Evolutionary conservation across 1,284 basidiomycete genomes (phyloP).

Genomic region (Leccinum pachyderme): DNA sequence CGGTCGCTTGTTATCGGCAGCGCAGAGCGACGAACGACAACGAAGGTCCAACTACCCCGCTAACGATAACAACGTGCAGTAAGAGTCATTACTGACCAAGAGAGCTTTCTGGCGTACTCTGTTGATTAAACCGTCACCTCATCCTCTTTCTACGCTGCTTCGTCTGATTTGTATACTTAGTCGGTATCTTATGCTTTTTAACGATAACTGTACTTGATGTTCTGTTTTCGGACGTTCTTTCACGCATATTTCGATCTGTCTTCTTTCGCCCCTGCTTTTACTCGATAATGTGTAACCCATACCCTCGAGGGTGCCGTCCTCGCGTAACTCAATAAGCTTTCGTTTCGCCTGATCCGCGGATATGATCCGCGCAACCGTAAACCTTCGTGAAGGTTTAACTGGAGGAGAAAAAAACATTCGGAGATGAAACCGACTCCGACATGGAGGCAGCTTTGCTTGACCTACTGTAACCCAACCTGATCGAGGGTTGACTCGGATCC

Average conservation of each 20-base stretch:
- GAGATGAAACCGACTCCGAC: slow-evolving; percentile 34
- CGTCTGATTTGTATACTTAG: slow-evolving; percentile 33
- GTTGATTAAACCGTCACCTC: slow-evolving; percentile 8
- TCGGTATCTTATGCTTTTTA: slow-evolving; percentile 30
- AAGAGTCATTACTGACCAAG: not conserved
- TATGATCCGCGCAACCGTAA: slow-evolving; percentile 27
- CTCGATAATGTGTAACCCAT: slow-evolving; percentile 10
- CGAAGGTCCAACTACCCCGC: slow-evolving; percentile 21
- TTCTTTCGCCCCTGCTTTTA: slow-evolving; percentile 8
- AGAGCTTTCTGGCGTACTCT: not conserved
- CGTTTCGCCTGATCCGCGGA: slow-evolving; percentile 24
- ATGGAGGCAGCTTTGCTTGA: not conserved
- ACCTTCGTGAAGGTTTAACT: slow-evolving; percentile 13
- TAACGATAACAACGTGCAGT: slow-evolving; percentile 13
- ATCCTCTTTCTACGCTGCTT: slow-evolving; percentile 15
- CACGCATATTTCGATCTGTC: slow-evolving; percentile 4
- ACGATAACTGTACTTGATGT: slow-evolving; percentile 19
- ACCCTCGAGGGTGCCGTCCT: slow-evolving; percentile 8
- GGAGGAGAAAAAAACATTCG: slow-evolving; percentile 21
- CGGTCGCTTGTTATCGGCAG: slow-evolving; percentile 13
- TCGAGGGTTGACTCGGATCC: not conserved
- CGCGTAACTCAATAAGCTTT: slow-evolving; percentile 17
- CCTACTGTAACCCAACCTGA: not conserved
- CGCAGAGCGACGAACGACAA: slow-evolving; percentile 29
- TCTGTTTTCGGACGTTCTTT: slow-evolving; percentile 8